These are phyloP conservation scores for Suillus hirtellus DNA, from an alignment of 768 basidiomycete genomes.

Conservation along the genomic window DNA sequence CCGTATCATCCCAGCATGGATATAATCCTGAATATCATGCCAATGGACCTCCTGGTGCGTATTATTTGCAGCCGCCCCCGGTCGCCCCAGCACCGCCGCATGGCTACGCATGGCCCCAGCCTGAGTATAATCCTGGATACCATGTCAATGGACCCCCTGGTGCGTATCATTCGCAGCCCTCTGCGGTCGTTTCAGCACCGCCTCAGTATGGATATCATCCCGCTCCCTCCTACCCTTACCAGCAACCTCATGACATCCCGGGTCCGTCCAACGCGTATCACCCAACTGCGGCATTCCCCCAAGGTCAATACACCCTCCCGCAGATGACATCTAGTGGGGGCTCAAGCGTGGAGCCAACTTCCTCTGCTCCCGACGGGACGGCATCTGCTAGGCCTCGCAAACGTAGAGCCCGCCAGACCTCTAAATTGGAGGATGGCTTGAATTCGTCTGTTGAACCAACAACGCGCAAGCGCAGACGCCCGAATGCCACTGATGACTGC, in stretches of 20 bases:
- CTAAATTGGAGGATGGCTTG: neutral
- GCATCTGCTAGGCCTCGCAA: neutral
- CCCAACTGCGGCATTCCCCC: neutral
- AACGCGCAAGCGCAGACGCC: neutral
- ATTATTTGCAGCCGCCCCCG: no score
- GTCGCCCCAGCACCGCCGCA: neutral
- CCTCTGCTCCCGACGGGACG: no score
- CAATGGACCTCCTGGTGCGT: neutral
- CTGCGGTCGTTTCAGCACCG: neutral
- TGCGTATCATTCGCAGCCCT: neutral
- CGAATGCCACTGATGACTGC: no score
- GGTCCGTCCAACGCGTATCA: neutral
- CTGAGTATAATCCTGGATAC: neutral
- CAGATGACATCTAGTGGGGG: neutral
- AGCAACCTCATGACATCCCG: neutral
- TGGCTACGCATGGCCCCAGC: neutral
- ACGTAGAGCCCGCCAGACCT: neutral
- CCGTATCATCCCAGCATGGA: no score
- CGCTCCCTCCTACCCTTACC: neutral
- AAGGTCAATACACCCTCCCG: neutral
- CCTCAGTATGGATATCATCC: neutral
- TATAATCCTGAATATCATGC: no score
- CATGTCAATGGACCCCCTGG: neutral
- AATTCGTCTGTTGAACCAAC: neutral
- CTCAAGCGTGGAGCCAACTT: no score